phyloP scores from a whole-genome alignment of 495 filamentous ascomycete genomes.

The Podospora pseudocomata region DNA sequence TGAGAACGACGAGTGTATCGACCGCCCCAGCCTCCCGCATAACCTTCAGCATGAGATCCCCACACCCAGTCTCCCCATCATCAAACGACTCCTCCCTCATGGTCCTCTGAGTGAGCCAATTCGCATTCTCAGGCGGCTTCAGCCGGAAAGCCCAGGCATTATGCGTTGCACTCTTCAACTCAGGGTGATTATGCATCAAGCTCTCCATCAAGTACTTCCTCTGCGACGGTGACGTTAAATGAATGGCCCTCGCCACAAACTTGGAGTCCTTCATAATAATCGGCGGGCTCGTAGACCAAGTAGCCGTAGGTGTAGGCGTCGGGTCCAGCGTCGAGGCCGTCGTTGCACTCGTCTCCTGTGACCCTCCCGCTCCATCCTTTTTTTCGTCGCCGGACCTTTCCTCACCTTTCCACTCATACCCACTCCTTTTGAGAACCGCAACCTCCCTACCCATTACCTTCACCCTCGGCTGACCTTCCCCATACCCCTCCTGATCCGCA shows the following conservation, averaged over 20 bases:
- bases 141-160: conserved; percentile 54
- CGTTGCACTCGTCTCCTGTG: conserved; percentile 16
- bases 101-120: conserved; percentile 23
- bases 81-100: conserved; percentile 82
- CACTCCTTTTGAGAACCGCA: conserved; percentile 69
- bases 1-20: conserved; percentile 83
- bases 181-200: conserved; percentile 39
- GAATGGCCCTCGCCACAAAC: conserved; percentile 48
- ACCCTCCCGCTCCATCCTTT: conserved; percentile 12
- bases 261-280: conserved; percentile 48
- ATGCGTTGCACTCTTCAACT: conserved; percentile 46
- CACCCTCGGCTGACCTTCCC: conserved; percentile 67
- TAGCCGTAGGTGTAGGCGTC: conserved; percentile 20
- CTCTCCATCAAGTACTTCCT: conserved; percentile 35
- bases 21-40: conserved; percentile 77
- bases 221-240: conserved; percentile 37
- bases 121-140: conserved; percentile 9
- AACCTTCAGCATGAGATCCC: conserved; percentile 71
- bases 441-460: conserved; percentile 69
- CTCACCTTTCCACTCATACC: conserved; percentile 62
- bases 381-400: conserved; percentile 31
- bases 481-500: conserved; percentile 69
- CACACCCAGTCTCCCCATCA: conserved; percentile 87
- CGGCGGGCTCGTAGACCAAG: conserved; percentile 38
- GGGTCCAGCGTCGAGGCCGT: conserved; percentile 9